Conservation (phyloP, 164 flowering plant genomes). For the Nelumbo lutea region DNA sequence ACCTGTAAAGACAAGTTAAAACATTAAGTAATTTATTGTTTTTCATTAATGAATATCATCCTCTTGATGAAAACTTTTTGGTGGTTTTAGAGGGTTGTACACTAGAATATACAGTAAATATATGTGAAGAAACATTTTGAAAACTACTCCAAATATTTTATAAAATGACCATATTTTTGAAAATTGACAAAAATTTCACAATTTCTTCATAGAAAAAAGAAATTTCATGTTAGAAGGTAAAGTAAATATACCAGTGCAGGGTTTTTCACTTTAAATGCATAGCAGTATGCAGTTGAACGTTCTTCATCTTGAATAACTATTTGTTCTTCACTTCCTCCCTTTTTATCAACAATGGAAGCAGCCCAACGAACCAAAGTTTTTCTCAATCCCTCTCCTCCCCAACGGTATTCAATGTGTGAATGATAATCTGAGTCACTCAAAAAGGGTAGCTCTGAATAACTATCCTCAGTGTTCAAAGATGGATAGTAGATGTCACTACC, state of each 20-base stretch:
- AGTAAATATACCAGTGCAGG: slow-evolving; percentile 50
- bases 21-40: neutral
- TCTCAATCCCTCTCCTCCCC: slow-evolving; percentile 95
- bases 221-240: neutral
- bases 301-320: slow-evolving; percentile 49
- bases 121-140: neutral
- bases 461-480: slow-evolving; percentile 50
- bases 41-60: neutral
- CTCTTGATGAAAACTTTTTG: neutral
- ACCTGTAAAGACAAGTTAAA: slow-evolving; percentile 37
- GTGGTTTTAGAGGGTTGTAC: neutral
- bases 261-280: slow-evolving; percentile 53
- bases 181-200: neutral
- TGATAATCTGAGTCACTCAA: slow-evolving; percentile 75
- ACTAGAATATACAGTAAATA: neutral
- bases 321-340: slow-evolving; percentile 42
- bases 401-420: slow-evolving; percentile 86
- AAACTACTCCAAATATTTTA: neutral
- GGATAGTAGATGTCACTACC: slow-evolving; percentile 94
- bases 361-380: slow-evolving; percentile 87
- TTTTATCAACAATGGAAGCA: slow-evolving; percentile 47
- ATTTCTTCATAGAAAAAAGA: neutral
- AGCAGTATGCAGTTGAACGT: slow-evolving; percentile 65
- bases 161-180: neutral
- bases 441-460: slow-evolving; percentile 39